Percentiles rank a stretch among this genome's conserved stretches.
Conservation (phyloP, 129 eudicot species). For the Helianthus tuberosus region DNA sequence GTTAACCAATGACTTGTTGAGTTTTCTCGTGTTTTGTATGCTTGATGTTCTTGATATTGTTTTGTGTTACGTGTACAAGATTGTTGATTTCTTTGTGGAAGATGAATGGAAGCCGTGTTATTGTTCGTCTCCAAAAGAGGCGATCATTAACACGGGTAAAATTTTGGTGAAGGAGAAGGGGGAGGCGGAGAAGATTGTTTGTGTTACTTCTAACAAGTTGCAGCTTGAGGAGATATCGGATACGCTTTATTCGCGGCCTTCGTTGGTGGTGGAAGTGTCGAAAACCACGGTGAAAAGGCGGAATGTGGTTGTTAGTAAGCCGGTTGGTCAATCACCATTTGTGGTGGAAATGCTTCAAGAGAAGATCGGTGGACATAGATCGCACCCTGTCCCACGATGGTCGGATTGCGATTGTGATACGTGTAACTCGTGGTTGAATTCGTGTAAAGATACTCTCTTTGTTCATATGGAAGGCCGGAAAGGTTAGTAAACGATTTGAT, state of each 20-base stretch:
- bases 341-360: conserved; percentile 79
- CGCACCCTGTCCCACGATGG: conserved; percentile 70
- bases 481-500: conserved; percentile 38
- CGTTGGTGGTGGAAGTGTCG: conserved; percentile 63
- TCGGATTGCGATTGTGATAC: conserved; percentile 89
- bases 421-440: conserved; percentile 71
- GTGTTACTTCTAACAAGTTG: conserved; percentile 56
- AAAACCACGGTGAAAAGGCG: conserved; percentile 48
- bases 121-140: conserved; percentile 63
- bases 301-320: conserved; percentile 17
- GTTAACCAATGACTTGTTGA: conserved; percentile 49
- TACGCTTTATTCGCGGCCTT: conserved; percentile 74
- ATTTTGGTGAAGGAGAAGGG: conserved; percentile 78
- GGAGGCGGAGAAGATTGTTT: conserved; percentile 61
- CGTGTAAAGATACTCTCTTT: conserved; percentile 59
- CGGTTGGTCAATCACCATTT: conserved; percentile 35
- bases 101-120: conserved; percentile 94
- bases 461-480: conserved; percentile 58
- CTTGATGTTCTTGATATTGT: conserved; percentile 68
- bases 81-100: conserved; percentile 65
- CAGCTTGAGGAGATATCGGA: conserved; percentile 81
- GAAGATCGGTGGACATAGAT: conserved; percentile 41
- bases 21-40: conserved; percentile 63
- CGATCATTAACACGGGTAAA: conserved; percentile 52
- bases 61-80: conserved; percentile 62